phyloP scores from a whole-genome alignment of 495 filamentous ascomycete genomes.

The Emericellopsis terricola region DNA sequence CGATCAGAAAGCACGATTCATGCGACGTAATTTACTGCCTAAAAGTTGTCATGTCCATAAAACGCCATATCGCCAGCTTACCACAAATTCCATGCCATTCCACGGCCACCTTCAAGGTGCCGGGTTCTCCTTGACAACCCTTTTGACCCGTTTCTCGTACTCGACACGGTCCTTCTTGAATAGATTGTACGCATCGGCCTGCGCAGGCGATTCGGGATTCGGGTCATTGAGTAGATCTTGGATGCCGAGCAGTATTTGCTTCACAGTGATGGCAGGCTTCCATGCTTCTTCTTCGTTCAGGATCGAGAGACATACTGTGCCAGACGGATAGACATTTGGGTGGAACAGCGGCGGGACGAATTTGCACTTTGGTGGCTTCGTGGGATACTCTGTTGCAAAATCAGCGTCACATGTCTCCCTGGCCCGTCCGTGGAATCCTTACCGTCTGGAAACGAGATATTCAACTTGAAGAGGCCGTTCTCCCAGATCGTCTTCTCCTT shows the following conservation, averaged over 20 bases:
- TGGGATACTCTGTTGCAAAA: slow-evolving; percentile 67
- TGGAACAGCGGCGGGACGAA: slow-evolving; percentile 94
- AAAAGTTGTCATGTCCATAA: too few relatives aligned
- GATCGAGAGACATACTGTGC: slow-evolving; percentile 93
- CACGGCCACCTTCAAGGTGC: slow-evolving; percentile 19
- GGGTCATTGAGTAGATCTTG: slow-evolving; percentile 92
- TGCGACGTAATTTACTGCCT: too few relatives aligned
- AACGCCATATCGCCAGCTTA: too few relatives aligned
- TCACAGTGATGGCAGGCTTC: slow-evolving; percentile 96
- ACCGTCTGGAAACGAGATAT: slow-evolving; percentile 90
- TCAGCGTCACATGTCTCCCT: slow-evolving; percentile 12
- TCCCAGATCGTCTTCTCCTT: slow-evolving; percentile 96
- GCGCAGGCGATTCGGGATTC: slow-evolving; percentile 90
- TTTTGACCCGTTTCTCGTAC: slow-evolving; percentile 75
- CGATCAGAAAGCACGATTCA: too few relatives aligned
- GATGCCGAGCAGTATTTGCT: slow-evolving; percentile 88
- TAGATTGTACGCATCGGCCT: slow-evolving; percentile 93
- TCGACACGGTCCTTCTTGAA: slow-evolving; percentile 79
- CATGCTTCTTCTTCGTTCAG: slow-evolving; percentile 97
- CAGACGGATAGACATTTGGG: slow-evolving; percentile 96
- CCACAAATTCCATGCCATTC: too few relatives aligned
- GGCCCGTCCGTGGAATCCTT: too few relatives aligned
- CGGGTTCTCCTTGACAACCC: slow-evolving; percentile 76
- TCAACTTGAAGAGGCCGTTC: slow-evolving; percentile 86
- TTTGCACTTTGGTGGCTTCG: slow-evolving; percentile 98